Evolutionary conservation across 2,329 filamentous ascomycete species (phyloP).

Genomic region (Fusarium citri): DNA sequence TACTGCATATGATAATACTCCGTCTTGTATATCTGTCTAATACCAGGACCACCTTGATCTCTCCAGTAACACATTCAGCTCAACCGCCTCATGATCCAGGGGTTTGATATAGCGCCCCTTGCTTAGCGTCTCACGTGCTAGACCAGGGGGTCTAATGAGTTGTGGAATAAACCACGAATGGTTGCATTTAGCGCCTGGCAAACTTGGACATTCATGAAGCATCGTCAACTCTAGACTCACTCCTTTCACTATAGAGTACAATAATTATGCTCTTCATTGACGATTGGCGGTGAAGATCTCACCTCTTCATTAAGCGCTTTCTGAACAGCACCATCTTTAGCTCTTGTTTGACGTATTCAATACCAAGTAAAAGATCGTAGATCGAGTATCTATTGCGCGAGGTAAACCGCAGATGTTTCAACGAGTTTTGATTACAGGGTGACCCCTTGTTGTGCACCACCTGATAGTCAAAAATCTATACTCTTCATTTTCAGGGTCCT

Average conservation of each 20-base stretch:
- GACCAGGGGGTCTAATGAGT: conserved; percentile 15
- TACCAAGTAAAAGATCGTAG: neutral
- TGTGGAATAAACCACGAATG: neutral
- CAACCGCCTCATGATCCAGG: conserved; percentile 19
- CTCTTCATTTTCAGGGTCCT: conserved; percentile 19
- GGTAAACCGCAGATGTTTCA: neutral
- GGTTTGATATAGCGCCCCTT: conserved; percentile 3
- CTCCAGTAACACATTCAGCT: conserved; percentile 15
- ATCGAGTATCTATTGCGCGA: neutral
- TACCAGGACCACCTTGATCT: conserved; percentile 6
- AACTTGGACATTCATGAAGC: conserved; percentile 12
- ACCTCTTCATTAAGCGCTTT: conserved; percentile 1
- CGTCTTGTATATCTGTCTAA: neutral
- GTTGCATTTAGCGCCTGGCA: conserved; percentile 3
- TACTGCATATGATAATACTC: neutral
- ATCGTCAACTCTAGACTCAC: conserved; percentile 1
- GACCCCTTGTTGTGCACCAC: conserved; percentile 7
- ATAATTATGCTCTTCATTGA: neutral
- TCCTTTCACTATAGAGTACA: neutral
- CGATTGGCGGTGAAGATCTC: conserved; percentile 14
- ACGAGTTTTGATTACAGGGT: neutral
- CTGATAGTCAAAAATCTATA: neutral
- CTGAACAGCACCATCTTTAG: neutral
- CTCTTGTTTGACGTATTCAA: conserved; percentile 3
- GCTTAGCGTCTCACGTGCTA: conserved; percentile 29